Evolutionary conservation across 2,329 filamentous ascomycete species (phyloP).

Genomic region (Trichoderma sp.): DNA sequence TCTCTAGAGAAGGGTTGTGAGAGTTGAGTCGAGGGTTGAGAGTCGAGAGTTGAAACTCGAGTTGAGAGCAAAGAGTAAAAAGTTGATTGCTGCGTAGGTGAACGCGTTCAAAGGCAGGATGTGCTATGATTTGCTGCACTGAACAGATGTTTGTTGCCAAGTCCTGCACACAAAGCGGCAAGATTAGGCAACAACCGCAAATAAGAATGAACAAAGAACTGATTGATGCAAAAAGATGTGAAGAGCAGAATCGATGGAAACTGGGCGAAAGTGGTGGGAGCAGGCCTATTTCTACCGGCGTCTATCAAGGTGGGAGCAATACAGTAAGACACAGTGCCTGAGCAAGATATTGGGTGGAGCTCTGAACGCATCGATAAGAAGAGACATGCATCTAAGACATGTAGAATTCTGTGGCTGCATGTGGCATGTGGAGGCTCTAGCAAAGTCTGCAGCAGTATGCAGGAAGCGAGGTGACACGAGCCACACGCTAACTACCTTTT

Average conservation of each 20-base stretch:
- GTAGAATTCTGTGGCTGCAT: not conserved
- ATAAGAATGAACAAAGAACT: not conserved
- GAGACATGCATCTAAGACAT: constrained; percentile 20
- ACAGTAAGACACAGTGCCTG: constrained; percentile 19
- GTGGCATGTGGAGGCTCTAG: not conserved
- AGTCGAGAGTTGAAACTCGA: not conserved
- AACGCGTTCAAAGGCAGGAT: not conserved
- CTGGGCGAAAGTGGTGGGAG: constrained; percentile 18
- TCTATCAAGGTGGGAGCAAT: constrained; percentile 2
- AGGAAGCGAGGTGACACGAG: not conserved
- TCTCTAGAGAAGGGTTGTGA: not conserved
- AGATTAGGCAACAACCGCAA: constrained; percentile 4
- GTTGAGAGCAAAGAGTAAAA: not conserved
- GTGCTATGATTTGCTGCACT: not conserved
- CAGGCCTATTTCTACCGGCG: constrained; percentile 25
- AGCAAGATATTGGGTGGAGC: not conserved
- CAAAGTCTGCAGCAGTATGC: not conserved
- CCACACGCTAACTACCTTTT: not conserved
- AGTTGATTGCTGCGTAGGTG: not conserved
- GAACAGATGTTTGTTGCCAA: not conserved
- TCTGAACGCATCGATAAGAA: constrained; percentile 15
- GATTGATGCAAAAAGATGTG: not conserved
- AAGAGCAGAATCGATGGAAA: not conserved
- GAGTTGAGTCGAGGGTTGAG: not conserved
- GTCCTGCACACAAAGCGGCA: not conserved